Base-by-base conservation (phyloP, 805 yeast species). In the Dipodascus albidus region DNA sequence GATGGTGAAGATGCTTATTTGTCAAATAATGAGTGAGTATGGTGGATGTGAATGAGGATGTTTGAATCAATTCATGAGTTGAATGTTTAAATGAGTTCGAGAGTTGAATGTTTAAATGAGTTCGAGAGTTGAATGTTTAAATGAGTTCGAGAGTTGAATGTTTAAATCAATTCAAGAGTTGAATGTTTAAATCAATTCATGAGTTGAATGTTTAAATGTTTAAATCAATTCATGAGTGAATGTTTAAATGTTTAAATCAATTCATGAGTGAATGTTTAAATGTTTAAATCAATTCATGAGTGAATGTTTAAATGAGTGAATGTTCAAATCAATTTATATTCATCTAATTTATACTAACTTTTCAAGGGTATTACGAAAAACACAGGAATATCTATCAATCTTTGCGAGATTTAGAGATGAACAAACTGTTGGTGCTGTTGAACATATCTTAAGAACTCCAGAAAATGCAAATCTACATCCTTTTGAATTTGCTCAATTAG, bases 321-420 rank as follows among this genome's bases (percentile, higher is more conserved):
- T n/a, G n/a, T n/a, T n/a, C n/a, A n/a, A 14, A n/a, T 31, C 3
- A 20, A 8, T 33, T 20, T 21, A 48, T 27, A 22, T 17, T 23
- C 14, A 21, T 3, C 6, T 14, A n/a, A n/a, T n/a, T n/a, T n/a
- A n/a, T n/a, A n/a, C n/a, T n/a, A n/a, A 3, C 19, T 17, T 23
- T 31, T 23, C 3, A 50, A 66, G 89, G 66, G 93, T 90, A 53
- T 75, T 93, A 68, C 88, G 91, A 66, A 91, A 93, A 68, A 87
- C 98, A 0, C 78, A 91, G 66, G 93, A 88, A 66, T 87, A 88
- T 65, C 74, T 93, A 56, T 76, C 91, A 1, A 81, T 80, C 50
- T 93, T 93, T 70, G 83, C 96, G 2, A 76, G 98, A 61, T 93
- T 91, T 70, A 83, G 88, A 70, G 96, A 89, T 67, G 85, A 88